A percentile compares a stretch with the other conserved stretches of the same genome.
Evolutionary conservation across 805 yeast species (phyloP).

Genomic region (Ogataea nonfermentans): DNA sequence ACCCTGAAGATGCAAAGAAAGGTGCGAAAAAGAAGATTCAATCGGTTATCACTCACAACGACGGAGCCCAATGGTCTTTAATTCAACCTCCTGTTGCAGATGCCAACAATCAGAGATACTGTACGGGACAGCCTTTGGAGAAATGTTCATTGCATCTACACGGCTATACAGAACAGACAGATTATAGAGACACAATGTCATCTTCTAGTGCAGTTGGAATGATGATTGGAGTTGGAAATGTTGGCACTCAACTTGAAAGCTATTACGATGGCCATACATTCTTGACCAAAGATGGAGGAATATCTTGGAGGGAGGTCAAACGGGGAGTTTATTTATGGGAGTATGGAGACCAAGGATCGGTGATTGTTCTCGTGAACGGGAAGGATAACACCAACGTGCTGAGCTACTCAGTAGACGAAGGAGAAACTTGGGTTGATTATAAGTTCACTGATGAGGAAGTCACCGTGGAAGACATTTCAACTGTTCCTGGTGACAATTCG

Average conservation of each 20-base stretch:
- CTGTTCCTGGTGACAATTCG: constrained; percentile 85
- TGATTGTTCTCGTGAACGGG: constrained; percentile 68
- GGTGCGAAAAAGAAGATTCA: constrained; percentile 56
- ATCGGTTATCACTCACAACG: constrained; percentile 77
- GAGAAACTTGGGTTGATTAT: constrained; percentile 67
- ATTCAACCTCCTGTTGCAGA: constrained; percentile 66
- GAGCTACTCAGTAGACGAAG: constrained; percentile 71
- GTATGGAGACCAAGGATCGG: constrained; percentile 88
- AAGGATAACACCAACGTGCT: constrained; percentile 57
- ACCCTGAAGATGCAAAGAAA: constrained; percentile 43
- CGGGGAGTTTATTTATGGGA: constrained; percentile 85
- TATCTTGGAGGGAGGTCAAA: constrained; percentile 74
- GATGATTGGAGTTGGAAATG: constrained; percentile 83
- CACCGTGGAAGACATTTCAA: constrained; percentile 65
- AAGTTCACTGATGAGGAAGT: constrained; percentile 62
- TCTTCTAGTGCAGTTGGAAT: constrained; percentile 85
- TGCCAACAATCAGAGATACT: constrained; percentile 57
- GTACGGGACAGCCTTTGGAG: constrained; percentile 47
- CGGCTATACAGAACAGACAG: constrained; percentile 82
- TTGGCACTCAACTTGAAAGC: constrained; percentile 59
- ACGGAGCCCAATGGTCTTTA: constrained; percentile 81
- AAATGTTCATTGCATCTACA: constrained; percentile 80
- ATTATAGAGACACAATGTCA: constrained; percentile 75
- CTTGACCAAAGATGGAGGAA: constrained; percentile 81
- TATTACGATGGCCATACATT: constrained; percentile 49